Base-by-base conservation (phyloP, 2,329 filamentous ascomycete genomes). In the Zopfia rhizophila region DNA sequence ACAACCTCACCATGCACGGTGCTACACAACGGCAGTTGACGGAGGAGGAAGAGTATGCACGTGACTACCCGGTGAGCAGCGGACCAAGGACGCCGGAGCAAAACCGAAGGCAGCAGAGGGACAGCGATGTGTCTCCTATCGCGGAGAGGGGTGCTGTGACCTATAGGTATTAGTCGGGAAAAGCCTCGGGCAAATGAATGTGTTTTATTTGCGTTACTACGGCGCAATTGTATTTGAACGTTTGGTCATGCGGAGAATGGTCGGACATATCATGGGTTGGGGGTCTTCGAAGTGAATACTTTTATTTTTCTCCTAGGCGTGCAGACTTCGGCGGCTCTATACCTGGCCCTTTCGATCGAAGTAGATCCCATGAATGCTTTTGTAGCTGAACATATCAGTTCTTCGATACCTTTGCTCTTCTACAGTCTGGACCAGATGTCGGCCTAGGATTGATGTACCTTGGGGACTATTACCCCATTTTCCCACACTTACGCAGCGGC, bases 1-100 rank as follows among this genome's bases (percentile, higher is more conserved):
- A 75, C 44, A 70, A 75, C 18, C 32, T 75, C 38, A 77, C 74
- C 2, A 79, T 79, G 76, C 75, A 77, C 42, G 76, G 76, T 7
- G 70, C 58, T 10, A 28, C n/a, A 16, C 57, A 55, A 30, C 38
- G 50, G 13, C 29, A 46, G 7, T 55, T 65, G 30, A 48, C 47
- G 16, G 67, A 68, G 30, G 66, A 66, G 37, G 60, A 64, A 14
- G 55, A 65, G 33, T 50, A 57, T 35, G 53, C 48, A 32, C 55
- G 60, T 30, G 55, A 59, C 38, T 58, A 61, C 19, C 38, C 55
- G n/a, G 47, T 37, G 16, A 42, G 46, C 30, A 46, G 46, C 48
- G 56, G 58, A 40, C 57, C 60, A 38, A 56, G 38, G 28, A 68
- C 68, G 18, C 62, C 63, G 36, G 63, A 69, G 29, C 48, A 48